These are phyloP conservation scores for Pseudozyma sp. DNA, from an alignment of 1,284 basidiomycete genomes.

Conservation along the genomic window DNA sequence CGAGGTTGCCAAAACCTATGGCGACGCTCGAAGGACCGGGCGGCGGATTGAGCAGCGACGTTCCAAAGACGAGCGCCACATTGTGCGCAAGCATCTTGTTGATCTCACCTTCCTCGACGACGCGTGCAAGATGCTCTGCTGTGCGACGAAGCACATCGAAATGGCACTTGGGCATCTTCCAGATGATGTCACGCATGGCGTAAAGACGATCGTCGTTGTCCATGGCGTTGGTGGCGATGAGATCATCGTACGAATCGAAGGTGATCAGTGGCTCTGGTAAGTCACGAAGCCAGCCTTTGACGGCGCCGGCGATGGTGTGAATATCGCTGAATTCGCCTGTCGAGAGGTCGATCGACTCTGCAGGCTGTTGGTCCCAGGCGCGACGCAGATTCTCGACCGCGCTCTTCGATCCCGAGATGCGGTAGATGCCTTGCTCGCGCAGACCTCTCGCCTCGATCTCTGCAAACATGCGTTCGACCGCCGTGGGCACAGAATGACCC, in stretches of 20 bases:
- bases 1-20: slow-evolving; percentile 60
- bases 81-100: slow-evolving; percentile 68
- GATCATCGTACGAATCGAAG: slow-evolving; percentile 60
- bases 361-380: slow-evolving; percentile 51
- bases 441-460: slow-evolving; percentile 66
- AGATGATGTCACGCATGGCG: slow-evolving; percentile 63
- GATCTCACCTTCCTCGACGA: slow-evolving; percentile 57
- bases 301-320: slow-evolving; percentile 63
- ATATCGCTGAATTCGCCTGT: slow-evolving; percentile 64
- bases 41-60: slow-evolving; percentile 65
- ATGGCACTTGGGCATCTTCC: slow-evolving; percentile 62
- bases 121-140: slow-evolving; percentile 60
- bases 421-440: slow-evolving; percentile 67
- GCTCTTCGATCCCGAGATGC: slow-evolving; percentile 65
- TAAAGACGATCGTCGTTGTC: slow-evolving; percentile 61
- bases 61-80: slow-evolving; percentile 67
- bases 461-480: slow-evolving; percentile 65
- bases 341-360: slow-evolving; percentile 53
- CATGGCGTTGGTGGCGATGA: slow-evolving; percentile 65
- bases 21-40: slow-evolving; percentile 56
- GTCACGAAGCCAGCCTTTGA: slow-evolving; percentile 68
- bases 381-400: slow-evolving; percentile 58
- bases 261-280: slow-evolving; percentile 67
- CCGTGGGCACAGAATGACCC: slow-evolving; percentile 54
- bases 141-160: slow-evolving; percentile 62